Evolutionary conservation across 495 filamentous ascomycete species (phyloP).

Genomic region (Choiromyces venosus): DNA sequence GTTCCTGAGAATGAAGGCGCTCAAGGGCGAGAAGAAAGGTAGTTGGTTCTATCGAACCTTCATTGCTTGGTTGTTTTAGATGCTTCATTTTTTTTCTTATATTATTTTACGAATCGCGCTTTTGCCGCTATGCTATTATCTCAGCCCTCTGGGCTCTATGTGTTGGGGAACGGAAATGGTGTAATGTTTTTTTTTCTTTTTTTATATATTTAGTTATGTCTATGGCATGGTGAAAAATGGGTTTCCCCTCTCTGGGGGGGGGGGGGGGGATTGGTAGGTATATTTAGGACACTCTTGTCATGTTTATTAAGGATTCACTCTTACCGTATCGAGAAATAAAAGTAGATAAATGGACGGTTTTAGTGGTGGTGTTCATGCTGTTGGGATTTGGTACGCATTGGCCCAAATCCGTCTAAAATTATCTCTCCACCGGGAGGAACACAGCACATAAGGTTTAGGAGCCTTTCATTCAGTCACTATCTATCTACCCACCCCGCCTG

Average conservation of each 20-base stretch:
- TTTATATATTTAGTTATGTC: not conserved
- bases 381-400: not conserved
- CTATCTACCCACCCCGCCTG: too few species aligned
- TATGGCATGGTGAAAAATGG: not conserved
- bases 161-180: not conserved
- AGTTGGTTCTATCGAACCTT: slow-evolving; percentile 58
- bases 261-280: not conserved
- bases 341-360: not conserved
- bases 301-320: not conserved
- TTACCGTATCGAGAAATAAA: not conserved
- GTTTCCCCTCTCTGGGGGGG: not conserved
- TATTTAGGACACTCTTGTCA: not conserved
- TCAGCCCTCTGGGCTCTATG: not conserved
- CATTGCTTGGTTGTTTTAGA: slow-evolving; percentile 62
- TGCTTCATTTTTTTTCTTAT: not conserved
- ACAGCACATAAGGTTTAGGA: too few species aligned
- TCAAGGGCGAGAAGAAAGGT: slow-evolving; percentile 44
- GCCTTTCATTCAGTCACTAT: too few species aligned
- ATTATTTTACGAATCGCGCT: too few species aligned
- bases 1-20: slow-evolving; percentile 56
- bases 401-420: not conserved
- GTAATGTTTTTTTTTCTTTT: not conserved
- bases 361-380: not conserved
- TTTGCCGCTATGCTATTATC: not conserved
- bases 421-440: too few species aligned